Conservation (phyloP, 192 early-diverging fungal genomes). For the Fimicolochytrium jonesii region DNA sequence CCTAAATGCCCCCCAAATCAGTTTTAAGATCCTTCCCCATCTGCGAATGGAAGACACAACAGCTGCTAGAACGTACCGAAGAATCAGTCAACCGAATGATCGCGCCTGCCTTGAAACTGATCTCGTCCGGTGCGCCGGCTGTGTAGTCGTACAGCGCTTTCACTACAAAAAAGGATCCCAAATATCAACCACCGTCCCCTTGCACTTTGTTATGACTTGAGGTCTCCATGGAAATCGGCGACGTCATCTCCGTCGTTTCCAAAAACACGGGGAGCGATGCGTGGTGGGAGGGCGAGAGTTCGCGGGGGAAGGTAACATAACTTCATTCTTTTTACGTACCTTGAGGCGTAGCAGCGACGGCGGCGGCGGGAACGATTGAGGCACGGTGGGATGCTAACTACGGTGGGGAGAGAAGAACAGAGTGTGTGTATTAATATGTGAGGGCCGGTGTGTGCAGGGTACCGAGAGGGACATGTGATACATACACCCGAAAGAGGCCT, state of each 20-base stretch:
- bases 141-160: conserved; percentile 89
- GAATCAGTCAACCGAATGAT: conserved; percentile 73
- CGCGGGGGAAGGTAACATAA: not conserved
- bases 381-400: not conserved
- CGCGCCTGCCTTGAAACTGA: conserved; percentile 86
- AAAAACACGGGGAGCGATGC: conserved; percentile 55
- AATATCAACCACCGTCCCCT: not conserved
- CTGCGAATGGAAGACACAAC: not conserved
- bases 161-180: conserved; percentile 33
- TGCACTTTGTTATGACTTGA: not conserved
- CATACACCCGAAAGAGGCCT: not conserved
- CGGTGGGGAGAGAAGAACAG: no score
- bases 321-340: not conserved
- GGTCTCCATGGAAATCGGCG: conserved; percentile 61
- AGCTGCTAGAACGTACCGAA: conserved; percentile 7
- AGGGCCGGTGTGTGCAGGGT: not conserved
- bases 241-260: conserved; percentile 34
- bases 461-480: not conserved
- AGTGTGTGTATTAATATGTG: not conserved
- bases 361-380: not conserved
- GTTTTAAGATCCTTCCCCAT: not conserved
- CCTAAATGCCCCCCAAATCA: conserved; percentile 5
- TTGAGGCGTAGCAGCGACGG: not conserved
- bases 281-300: conserved; percentile 92
- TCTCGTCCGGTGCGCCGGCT: conserved; percentile 76